Evolutionary conservation across 257 asterid species (phyloP).

Genomic region (Marsdenia floribunda): DNA sequence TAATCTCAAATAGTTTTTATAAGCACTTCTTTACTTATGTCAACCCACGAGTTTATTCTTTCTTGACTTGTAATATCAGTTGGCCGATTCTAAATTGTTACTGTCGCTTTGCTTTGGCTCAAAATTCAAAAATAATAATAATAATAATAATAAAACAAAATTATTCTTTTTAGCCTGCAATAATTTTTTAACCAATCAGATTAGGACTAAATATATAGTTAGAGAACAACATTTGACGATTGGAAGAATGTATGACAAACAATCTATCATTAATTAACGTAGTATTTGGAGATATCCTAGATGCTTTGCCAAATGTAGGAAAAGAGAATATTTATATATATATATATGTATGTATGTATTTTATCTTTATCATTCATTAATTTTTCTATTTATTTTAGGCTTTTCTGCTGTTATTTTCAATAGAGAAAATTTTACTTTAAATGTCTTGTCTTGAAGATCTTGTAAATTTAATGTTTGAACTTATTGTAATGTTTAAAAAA

Average conservation of each 20-base stretch:
- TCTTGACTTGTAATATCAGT: not conserved
- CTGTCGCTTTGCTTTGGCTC: not conserved
- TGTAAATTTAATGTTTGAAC: not conserved
- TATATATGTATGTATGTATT: not conserved
- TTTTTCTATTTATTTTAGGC: not conserved
- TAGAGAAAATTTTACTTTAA: not conserved
- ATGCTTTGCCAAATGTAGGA: not conserved
- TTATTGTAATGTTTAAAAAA: not conserved
- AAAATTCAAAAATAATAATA: not conserved
- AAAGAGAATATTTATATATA: not conserved
- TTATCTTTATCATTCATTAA: too few relatives aligned
- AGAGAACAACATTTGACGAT: not conserved
- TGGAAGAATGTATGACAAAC: not conserved
- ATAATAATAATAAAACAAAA: not conserved
- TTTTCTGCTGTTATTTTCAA: not conserved
- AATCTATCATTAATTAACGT: not conserved
- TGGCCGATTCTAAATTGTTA: not conserved
- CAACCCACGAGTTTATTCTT: not conserved
- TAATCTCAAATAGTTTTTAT: too few relatives aligned
- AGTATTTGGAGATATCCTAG: not conserved
- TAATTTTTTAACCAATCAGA: not conserved
- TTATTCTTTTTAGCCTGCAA: not conserved
- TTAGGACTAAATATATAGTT: not conserved
- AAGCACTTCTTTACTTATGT: too few relatives aligned
- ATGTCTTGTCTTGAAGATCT: slow-evolving; percentile 4